Evolutionary conservation across 495 filamentous ascomycete species (phyloP).

Genomic region (Neurospora sp.): DNA sequence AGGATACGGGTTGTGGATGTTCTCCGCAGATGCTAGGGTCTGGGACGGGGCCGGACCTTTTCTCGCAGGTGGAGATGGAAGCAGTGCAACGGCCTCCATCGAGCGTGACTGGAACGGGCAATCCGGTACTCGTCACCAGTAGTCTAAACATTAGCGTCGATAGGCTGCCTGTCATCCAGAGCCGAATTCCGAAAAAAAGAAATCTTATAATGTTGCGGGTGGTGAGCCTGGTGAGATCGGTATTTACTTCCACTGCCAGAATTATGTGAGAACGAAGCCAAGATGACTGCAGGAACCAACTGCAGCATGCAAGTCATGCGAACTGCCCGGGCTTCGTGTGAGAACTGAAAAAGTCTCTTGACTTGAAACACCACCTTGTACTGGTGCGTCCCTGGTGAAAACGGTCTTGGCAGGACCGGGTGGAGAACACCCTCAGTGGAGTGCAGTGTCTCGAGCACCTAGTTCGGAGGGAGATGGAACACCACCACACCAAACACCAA

Average conservation of each 20-base stretch:
- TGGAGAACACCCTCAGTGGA: neutral
- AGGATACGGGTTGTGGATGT: neutral
- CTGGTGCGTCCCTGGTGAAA: neutral
- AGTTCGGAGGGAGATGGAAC: neutral
- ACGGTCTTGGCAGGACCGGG: neutral
- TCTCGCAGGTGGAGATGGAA: neutral
- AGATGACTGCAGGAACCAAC: neutral
- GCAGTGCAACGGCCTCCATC: neutral
- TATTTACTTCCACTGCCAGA: neutral
- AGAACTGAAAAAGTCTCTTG: neutral
- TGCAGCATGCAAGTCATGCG: neutral
- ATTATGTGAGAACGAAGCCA: neutral
- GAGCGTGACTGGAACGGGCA: neutral
- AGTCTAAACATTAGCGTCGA: neutral
- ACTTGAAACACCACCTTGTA: neutral
- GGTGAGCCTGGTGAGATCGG: neutral
- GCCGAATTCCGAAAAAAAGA: neutral
- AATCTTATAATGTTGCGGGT: neutral
- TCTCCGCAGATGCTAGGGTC: neutral
- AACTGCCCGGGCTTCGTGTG: neutral
- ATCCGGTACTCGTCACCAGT: neutral
- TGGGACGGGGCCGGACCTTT: neutral
- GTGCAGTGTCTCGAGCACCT: neutral
- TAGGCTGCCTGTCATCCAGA: neutral
- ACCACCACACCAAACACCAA: neutral